phyloP scores from a whole-genome alignment of 2,329 filamentous ascomycete genomes.

The Pseudocercospora macadamiae region DNA sequence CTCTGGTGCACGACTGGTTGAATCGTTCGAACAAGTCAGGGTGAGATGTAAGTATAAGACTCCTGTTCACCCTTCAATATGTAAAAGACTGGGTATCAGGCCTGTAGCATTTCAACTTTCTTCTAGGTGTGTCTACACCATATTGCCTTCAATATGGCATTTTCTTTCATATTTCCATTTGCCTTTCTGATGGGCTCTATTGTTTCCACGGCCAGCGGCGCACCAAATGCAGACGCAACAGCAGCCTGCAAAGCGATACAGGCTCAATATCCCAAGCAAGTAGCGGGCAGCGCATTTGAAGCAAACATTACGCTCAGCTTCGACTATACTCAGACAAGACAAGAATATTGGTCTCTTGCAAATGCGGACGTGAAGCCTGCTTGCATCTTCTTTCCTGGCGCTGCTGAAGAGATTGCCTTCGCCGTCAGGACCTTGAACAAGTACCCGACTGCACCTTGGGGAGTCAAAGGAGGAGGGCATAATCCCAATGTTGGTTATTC shows the following conservation, averaged over 20 bases:
- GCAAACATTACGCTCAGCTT: conserved; percentile 19
- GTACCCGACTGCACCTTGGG: conserved; percentile 55
- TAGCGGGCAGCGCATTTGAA: conserved; percentile 17
- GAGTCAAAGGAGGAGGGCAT: conserved; percentile 56
- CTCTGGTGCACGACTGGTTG: neutral
- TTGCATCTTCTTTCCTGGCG: conserved; percentile 48
- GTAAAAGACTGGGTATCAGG: neutral
- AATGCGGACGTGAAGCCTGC: conserved; percentile 26
- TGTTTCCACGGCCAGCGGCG: conserved; percentile 6
- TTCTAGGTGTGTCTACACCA: neutral
- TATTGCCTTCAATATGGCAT: neutral
- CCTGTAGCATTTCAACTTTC: neutral
- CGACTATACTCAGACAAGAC: conserved; percentile 21
- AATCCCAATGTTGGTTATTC: conserved; percentile 52
- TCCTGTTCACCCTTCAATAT: neutral
- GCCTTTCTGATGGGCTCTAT: conserved; percentile 1
- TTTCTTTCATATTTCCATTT: neutral
- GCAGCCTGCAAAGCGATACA: conserved; percentile 16
- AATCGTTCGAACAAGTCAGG: neutral
- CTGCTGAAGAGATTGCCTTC: conserved; percentile 55
- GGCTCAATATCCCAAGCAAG: conserved; percentile 20
- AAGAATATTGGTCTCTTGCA: conserved; percentile 26
- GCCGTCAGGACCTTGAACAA: conserved; percentile 55
- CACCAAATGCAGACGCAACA: conserved; percentile 14
- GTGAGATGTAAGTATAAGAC: neutral